Evolutionary conservation across 176 grass and related monocot species (phyloP).

Genomic region (Otatea glauca): DNA sequence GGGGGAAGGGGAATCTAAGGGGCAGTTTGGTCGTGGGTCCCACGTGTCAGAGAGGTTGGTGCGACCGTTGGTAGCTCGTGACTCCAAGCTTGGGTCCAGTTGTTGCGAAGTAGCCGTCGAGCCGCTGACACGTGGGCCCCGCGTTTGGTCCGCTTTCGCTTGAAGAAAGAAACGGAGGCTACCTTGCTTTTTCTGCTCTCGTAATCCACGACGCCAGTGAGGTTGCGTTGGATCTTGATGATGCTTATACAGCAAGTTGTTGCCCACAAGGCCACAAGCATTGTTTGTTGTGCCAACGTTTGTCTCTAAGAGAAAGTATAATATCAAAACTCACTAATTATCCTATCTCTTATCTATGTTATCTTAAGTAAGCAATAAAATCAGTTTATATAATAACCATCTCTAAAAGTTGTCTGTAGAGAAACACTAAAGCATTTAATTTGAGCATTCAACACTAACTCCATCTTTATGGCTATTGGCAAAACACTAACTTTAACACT

Average conservation of each 20-base stretch:
- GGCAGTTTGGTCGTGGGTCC: neutral
- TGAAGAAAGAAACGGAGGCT: conserved; percentile 22
- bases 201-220: no score
- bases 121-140: neutral
- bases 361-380: no score
- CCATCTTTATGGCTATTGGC: no score
- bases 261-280: neutral
- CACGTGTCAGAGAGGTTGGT: neutral
- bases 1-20: neutral
- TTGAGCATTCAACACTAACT: no score
- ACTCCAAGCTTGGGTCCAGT: neutral
- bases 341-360: no score
- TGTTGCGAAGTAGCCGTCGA: neutral
- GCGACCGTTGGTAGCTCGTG: neutral
- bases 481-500: no score
- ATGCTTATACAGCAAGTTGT: neutral
- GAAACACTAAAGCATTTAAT: no score
- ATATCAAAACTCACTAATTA: no score
- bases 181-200: neutral
- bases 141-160: neutral
- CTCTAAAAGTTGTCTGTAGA: no score
- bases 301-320: no score
- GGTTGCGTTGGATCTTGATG: no score
- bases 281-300: neutral
- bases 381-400: no score